Conservation (phyloP, 2,329 filamentous ascomycete genomes). For the Diplodia seriata region DNA sequence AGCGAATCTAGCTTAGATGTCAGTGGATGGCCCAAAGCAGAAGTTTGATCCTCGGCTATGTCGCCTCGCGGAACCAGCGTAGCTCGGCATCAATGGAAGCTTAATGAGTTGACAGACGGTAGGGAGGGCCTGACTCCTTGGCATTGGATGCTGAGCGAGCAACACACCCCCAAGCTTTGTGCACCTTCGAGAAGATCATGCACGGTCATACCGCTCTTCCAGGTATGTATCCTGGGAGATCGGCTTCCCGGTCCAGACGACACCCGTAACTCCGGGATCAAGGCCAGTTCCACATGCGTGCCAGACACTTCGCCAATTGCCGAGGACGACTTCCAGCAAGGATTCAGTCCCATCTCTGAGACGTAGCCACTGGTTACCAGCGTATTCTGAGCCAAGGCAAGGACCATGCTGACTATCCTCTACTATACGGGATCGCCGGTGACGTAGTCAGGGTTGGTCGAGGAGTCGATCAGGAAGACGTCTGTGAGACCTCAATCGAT, state of each 20-base stretch:
- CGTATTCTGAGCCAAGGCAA: slow-evolving; percentile 44
- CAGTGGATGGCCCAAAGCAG: slow-evolving; percentile 62
- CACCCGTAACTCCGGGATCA: slow-evolving; percentile 54
- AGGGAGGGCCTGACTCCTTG: slow-evolving; percentile 47
- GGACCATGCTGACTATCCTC: slow-evolving; percentile 40
- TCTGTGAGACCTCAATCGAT: background rate
- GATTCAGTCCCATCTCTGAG: slow-evolving; percentile 34
- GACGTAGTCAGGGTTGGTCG: background rate
- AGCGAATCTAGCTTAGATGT: slow-evolving; percentile 49
- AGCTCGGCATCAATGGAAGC: slow-evolving; percentile 59
- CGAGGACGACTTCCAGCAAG: slow-evolving; percentile 8
- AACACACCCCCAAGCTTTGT: background rate
- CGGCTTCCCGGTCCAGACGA: slow-evolving; percentile 58
- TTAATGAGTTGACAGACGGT: slow-evolving; percentile 62
- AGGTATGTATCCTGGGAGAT: slow-evolving; percentile 54
- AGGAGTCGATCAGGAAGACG: slow-evolving; percentile 1
- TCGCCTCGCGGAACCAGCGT: too few relatives aligned
- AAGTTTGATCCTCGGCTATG: slow-evolving; percentile 44
- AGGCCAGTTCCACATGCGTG: slow-evolving; percentile 55
- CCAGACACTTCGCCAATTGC: slow-evolving; percentile 48
- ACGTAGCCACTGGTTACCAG: slow-evolving; percentile 46
- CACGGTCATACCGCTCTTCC: slow-evolving; percentile 41
- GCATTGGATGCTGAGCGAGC: background rate
- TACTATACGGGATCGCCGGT: slow-evolving; percentile 14
- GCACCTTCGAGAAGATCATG: slow-evolving; percentile 45